Evolutionary conservation across 2,329 filamentous ascomycete species (phyloP).

Genomic region (Colletotrichum liriopes): DNA sequence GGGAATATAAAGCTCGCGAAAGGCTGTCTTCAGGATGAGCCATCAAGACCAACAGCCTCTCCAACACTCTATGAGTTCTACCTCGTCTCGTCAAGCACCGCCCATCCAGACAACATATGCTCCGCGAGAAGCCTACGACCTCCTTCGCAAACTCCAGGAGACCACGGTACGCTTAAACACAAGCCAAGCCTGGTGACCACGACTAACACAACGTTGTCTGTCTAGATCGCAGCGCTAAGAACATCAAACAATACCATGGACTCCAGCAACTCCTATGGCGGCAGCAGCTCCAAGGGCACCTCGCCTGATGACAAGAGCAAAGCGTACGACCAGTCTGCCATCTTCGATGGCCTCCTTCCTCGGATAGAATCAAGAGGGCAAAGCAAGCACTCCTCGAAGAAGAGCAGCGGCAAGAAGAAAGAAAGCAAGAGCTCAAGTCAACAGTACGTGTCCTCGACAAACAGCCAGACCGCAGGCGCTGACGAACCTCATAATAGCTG

Average conservation of each 20-base stretch:
- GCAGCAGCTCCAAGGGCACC: constrained; percentile 43
- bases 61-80: constrained; percentile 18
- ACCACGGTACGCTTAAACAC: constrained; percentile 14
- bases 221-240: constrained; percentile 31
- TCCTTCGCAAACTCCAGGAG: constrained; percentile 40
- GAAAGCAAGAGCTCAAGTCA: constrained; percentile 28
- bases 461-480: not conserved
- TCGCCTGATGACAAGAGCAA: constrained; percentile 39
- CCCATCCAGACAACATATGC: constrained; percentile 13
- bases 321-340: constrained; percentile 24
- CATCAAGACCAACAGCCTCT: constrained; percentile 25
- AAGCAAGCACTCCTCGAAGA: constrained; percentile 42
- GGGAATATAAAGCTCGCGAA: constrained; percentile 34
- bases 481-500: constrained; percentile 20
- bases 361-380: constrained; percentile 47
- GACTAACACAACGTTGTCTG: not conserved
- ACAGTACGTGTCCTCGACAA: constrained; percentile 10
- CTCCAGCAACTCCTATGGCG: constrained; percentile 20
- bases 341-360: constrained; percentile 46
- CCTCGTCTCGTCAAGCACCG: constrained; percentile 17
- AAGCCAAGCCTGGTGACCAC: not conserved
- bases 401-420: constrained; percentile 38
- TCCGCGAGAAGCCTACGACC: constrained; percentile 23
- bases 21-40: constrained; percentile 36
- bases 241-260: constrained; percentile 36